Base-by-base conservation (phyloP, 2,329 filamentous ascomycete genomes). In the Grosmannia serpens region DNA sequence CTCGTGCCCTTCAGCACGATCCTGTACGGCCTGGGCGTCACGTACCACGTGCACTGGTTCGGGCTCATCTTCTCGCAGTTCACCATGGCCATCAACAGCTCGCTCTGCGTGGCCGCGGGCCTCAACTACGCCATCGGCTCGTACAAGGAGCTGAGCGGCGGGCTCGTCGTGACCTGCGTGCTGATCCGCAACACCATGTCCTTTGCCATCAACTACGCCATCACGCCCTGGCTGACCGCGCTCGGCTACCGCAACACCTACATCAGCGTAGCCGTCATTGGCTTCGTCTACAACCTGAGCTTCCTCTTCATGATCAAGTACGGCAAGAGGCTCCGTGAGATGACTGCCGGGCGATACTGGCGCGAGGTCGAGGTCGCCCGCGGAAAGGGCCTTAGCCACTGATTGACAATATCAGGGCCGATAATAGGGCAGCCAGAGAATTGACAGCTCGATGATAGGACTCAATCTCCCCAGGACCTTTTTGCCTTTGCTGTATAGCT, bases 261-360 rank as follows among this genome's bases (percentile, higher is more conserved):
- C 29, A 62, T 73, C 54, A 70, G 70, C 29, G 62, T 70, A 2
- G 73, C 69, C 4, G 72, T 65, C 0, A 60, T 73, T 60, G 67
- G 67, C 1, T 61, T 74, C 50, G 71, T 69, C 9, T 71, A 70
- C 64, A 69, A 74, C 50, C 62, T 73, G 46, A 73, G 72, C 59
- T 67, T 75, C 64, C 69, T 79, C 20, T 53, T 72, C 3, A 75
- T 81, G 67, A 70, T 78, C 11, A 74, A 70, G 63, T 80, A 70
- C 61, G 78, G 78, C 2, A 78, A 77, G 60, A 61, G 60, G 9
- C 65, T 77, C 64, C 69, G 73, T 58, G 70, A 70, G 56, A 70
- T 61, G 62, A 73, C 68, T 17, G 71, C 71, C 9, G 62, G 51
- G 27, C 67, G 69, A 56, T 76, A 75, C 62, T 70, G 66, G 60